These are phyloP conservation scores for Auricularia cornea DNA, from an alignment of 768 basidiomycete species.

Conservation along the genomic window DNA sequence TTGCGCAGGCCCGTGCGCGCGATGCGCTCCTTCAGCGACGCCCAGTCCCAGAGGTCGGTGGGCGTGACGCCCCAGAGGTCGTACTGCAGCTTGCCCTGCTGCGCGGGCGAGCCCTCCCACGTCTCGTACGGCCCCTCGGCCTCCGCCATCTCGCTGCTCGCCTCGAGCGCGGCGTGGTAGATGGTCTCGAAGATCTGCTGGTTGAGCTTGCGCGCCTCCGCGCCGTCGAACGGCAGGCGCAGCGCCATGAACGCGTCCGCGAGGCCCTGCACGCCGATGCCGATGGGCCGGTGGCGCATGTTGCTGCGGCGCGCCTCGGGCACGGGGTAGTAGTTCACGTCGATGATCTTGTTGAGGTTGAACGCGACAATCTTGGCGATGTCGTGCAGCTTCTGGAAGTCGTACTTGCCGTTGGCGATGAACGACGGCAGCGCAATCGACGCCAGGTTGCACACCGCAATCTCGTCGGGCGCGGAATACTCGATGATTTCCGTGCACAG, in stretches of 20 bases:
- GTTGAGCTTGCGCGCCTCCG: constrained; percentile 80
- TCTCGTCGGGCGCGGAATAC: constrained; percentile 95
- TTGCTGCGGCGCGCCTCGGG: constrained; percentile 87
- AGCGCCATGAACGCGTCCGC: constrained; percentile 98
- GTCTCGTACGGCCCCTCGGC: constrained; percentile 78
- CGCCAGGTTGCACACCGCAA: constrained; percentile 96
- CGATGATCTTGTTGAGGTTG: constrained; percentile 93
- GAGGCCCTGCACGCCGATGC: constrained; percentile 94
- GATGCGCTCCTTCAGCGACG: constrained; percentile 76
- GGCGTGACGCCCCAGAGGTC: constrained; percentile 95
- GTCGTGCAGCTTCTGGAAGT: constrained; percentile 93
- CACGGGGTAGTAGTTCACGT: constrained; percentile 92
- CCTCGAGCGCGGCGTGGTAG: constrained; percentile 90
- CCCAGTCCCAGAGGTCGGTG: constrained; percentile 90
- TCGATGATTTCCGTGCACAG: constrained; percentile 99
- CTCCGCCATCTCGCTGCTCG: constrained; percentile 79
- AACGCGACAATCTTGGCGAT: constrained; percentile 86
- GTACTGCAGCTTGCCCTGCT: constrained; percentile 80
- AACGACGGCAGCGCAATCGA: constrained; percentile 93
- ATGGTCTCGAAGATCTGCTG: constrained; percentile 98
- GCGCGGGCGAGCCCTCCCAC: constrained; percentile 85
- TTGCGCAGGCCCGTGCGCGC: constrained; percentile 75
- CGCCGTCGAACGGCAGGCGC: constrained; percentile 90
- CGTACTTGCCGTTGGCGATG: constrained; percentile 70
- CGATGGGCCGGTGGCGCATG: constrained; percentile 96